Evolutionary conservation across 192 early-diverging fungal species (phyloP).

Genomic region (Chytriomyces sp.): DNA sequence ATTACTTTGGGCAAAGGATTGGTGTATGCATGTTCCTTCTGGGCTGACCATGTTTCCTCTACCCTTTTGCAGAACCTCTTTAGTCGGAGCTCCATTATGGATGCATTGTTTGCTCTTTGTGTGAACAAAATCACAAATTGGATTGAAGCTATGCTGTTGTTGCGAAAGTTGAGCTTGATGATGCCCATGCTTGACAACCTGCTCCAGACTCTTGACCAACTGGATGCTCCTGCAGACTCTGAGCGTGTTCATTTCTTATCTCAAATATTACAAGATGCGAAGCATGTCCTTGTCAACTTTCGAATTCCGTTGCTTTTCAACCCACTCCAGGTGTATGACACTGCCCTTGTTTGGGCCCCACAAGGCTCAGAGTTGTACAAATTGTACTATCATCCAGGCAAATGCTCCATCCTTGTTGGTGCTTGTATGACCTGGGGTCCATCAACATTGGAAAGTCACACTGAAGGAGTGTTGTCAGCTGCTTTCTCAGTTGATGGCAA

Average conservation of each 20-base stretch:
- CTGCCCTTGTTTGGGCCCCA: neutral
- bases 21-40: neutral
- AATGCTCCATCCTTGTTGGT: too few relatives aligned
- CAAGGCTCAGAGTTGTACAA: neutral
- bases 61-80: neutral
- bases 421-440: neutral
- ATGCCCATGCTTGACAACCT: neutral
- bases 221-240: neutral
- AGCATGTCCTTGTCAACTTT: neutral
- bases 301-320: neutral
- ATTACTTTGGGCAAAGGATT: neutral
- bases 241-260: too few relatives aligned
- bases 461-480: neutral
- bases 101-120: neutral
- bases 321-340: neutral
- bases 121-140: neutral
- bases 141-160: neutral
- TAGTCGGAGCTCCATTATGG: neutral
- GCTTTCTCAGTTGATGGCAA: constrained; percentile 4
- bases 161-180: neutral
- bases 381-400: neutral
- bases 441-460: neutral
- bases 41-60: constrained; percentile 11
- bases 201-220: neutral
- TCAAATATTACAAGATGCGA: neutral